Base-by-base conservation (phyloP, 768 basidiomycete species). In the Podaxis sp. region DNA sequence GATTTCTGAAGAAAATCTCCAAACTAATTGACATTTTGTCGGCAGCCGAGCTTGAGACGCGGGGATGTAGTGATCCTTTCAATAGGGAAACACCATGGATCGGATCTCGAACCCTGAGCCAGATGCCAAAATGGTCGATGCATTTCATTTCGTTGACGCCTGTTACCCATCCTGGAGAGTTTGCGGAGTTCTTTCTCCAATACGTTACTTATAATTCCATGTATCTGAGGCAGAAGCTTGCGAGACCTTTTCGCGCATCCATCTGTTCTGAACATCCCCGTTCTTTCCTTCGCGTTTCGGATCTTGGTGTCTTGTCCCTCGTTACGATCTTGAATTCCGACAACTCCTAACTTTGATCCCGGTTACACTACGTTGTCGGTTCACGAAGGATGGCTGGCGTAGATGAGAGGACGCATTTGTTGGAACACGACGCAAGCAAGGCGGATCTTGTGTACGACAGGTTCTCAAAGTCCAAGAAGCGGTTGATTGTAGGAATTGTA, bases 391-490 rank as follows among this genome's bases (percentile, higher is more conserved):
- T 55, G 52, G 35, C 36, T 54, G 25, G 9, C 10, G 44, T 40
- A 9, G 53, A 61, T 16, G 59, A 61, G 44, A 61, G 59, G 44
- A 74, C 72, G 0, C 75, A 76, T 0, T 63, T 79, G 46, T 70
- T 79, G 25, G 47, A 52, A 46, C 38, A 40, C 35, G 56, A 18
- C 18, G 61, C 28, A 54, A 55, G 28, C 51, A 65, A 65, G 32
- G 74, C 71, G 48, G 69, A 75, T 42, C 65, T 66, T 6, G 65
- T 86, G 0, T 91, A 89, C 66, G 67, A 79, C 28, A 79, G 83
- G 18, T 91, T 91, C 72, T 77, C 78, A 2, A 66, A 65, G 4
- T 5, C 66, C 21, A 75, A 76, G 64, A 92, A 90, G 69, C 70
- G 72, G 18, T 46, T 72, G 7, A 86, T 91, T 51, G 69, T 87